Evolutionary conservation across 768 basidiomycete genomes (phyloP).

Genomic region (Termitomyces sp.): DNA sequence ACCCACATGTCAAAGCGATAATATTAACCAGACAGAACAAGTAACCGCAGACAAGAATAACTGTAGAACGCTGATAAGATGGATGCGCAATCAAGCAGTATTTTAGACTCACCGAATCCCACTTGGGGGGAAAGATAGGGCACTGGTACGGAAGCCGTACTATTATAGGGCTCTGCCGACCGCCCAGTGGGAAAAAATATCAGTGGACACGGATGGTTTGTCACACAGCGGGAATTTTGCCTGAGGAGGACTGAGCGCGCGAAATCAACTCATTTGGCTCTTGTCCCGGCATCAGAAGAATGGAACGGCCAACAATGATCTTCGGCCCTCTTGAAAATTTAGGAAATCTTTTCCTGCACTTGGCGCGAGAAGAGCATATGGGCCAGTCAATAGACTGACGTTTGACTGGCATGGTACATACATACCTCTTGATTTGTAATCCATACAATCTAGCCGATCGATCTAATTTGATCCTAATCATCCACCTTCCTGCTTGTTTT

Average conservation of each 20-base stretch:
- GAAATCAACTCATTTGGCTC: background rate
- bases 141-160: background rate
- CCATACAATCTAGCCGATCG: background rate
- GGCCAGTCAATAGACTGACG: background rate
- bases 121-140: background rate
- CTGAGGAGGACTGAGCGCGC: background rate
- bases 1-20: background rate
- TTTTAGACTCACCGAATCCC: background rate
- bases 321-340: background rate
- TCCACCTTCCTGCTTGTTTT: background rate
- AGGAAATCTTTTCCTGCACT: background rate
- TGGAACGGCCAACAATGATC: background rate
- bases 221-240: constrained; percentile 3
- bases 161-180: background rate
- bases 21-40: background rate
- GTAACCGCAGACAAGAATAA: background rate
- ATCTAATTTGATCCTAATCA: background rate
- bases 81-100: background rate
- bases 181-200: background rate
- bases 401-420: background rate
- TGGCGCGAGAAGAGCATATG: constrained; percentile 1
- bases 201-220: background rate
- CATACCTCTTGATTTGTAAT: background rate
- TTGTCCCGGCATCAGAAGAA: background rate
- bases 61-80: background rate